These are phyloP conservation scores for Tephrocybe sp. DNA, from an alignment of 768 basidiomycete genomes.

Conservation along the genomic window DNA sequence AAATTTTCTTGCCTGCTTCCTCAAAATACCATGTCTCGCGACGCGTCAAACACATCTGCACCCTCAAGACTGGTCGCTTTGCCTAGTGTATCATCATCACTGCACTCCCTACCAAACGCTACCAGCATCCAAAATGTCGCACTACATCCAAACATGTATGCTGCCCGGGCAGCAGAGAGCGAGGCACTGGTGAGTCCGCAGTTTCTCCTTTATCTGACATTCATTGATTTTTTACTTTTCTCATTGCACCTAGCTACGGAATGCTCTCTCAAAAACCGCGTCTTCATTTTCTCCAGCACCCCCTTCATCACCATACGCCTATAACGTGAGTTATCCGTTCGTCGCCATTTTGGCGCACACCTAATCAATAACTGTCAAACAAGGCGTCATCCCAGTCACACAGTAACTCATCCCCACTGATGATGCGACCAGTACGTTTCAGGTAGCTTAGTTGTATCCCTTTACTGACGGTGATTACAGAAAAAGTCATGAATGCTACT, in stretches of 20 bases:
- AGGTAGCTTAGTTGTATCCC: slow-evolving; percentile 6
- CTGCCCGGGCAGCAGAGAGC: slow-evolving; percentile 64
- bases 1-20: slow-evolving; percentile 11
- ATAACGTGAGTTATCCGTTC: slow-evolving; percentile 32
- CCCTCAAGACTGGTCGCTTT: slow-evolving; percentile 64
- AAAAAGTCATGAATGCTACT: slow-evolving; percentile 24
- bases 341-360: slow-evolving; percentile 2
- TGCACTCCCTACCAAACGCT: slow-evolving; percentile 69
- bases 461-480: slow-evolving; percentile 11
- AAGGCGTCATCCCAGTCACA: slow-evolving; percentile 36
- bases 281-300: slow-evolving; percentile 35
- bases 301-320: slow-evolving; percentile 29
- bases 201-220: not conserved
- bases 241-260: slow-evolving; percentile 50
- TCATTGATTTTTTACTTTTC: slow-evolving; percentile 8
- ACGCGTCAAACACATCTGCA: slow-evolving; percentile 33
- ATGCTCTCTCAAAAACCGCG: slow-evolving; percentile 56
- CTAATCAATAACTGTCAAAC: slow-evolving; percentile 11
- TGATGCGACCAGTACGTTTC: slow-evolving; percentile 54
- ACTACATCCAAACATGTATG: slow-evolving; percentile 70
- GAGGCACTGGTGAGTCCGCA: slow-evolving; percentile 61
- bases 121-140: slow-evolving; percentile 65
- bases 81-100: slow-evolving; percentile 67
- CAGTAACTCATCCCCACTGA: slow-evolving; percentile 44
- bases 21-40: slow-evolving; percentile 35